These are phyloP conservation scores for Dalbergia oliveri DNA, from an alignment of 306 rosid species.

Conservation along the genomic window DNA sequence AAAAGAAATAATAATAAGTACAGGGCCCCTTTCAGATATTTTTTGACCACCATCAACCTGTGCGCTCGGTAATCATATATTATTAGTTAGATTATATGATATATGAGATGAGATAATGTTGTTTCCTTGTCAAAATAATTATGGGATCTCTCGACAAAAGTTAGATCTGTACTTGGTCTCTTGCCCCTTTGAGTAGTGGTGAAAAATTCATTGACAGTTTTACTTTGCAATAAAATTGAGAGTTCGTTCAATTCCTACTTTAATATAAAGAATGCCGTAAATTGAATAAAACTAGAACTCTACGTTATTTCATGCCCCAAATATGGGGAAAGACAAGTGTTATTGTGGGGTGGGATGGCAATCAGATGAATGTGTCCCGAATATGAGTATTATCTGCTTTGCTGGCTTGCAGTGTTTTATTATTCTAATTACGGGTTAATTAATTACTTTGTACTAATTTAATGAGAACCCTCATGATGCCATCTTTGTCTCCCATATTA, in stretches of 20 bases:
- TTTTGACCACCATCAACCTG: constrained; percentile 19
- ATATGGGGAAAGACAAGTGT: neutral
- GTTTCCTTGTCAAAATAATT: constrained; percentile 42
- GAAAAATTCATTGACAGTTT: neutral
- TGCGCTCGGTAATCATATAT: constrained; percentile 16
- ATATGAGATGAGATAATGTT: constrained; percentile 37
- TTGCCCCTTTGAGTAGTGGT: constrained; percentile 2
- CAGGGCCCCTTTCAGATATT: neutral
- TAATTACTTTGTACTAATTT: constrained; percentile 37
- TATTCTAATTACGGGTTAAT: neutral
- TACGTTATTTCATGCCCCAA: neutral
- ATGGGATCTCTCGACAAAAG: neutral
- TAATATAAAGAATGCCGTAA: neutral
- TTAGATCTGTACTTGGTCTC: neutral
- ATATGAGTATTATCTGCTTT: constrained; percentile 32
- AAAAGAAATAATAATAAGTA: neutral
- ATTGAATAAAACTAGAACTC: neutral
- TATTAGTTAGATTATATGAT: constrained; percentile 1
- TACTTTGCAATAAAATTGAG: neutral
- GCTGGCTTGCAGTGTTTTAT: constrained; percentile 43
- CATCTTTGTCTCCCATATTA: constrained; percentile 32
- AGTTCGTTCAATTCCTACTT: constrained; percentile 7
- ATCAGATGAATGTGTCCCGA: constrained; percentile 32
- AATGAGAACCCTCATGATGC: constrained; percentile 40
- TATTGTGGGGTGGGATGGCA: neutral